A percentile compares a stretch with the other conserved stretches of the same genome.
phyloP scores from a whole-genome alignment of 148 eudicot genomes.

The Simmondsia chinensis region DNA sequence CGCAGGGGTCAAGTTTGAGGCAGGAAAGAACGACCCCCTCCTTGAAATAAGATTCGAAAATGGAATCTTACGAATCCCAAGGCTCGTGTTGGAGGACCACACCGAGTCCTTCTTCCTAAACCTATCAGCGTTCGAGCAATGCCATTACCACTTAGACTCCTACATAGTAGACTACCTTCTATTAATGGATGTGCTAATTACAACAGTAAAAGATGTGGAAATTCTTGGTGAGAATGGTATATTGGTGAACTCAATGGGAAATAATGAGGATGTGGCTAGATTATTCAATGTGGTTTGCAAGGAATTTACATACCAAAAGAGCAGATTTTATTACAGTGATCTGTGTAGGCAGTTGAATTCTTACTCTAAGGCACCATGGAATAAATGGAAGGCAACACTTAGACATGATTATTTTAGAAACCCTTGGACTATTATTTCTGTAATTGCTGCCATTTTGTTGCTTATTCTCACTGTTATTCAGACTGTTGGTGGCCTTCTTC shows the following conservation, averaged over 20 bases:
- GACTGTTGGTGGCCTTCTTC: conserved; percentile 12
- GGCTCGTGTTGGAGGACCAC: conserved; percentile 16
- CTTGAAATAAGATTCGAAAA: conserved; percentile 5
- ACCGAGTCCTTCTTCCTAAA: conserved; percentile 15
- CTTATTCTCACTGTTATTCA: conserved; percentile 33
- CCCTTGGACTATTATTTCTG: conserved; percentile 34
- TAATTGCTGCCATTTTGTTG: conserved; percentile 18
- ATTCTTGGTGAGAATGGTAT: conserved; percentile 16
- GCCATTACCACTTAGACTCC: conserved; percentile 20
- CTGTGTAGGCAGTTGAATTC: conserved; percentile 13
- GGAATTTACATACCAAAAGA: conserved; percentile 21
- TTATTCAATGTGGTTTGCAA: conserved; percentile 23
- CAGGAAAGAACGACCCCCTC: background rate
- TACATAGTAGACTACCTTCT: conserved; percentile 28
- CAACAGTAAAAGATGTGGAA: conserved; percentile 24
- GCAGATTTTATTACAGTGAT: conserved; percentile 19
- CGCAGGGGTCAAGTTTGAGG: conserved; percentile 15
- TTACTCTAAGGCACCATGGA: conserved; percentile 16
- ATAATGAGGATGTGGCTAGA: conserved; percentile 21
- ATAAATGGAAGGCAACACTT: conserved; percentile 16
- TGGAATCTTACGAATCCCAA: conserved; percentile 11
- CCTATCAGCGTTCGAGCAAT: conserved; percentile 23
- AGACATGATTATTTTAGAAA: conserved; percentile 23
- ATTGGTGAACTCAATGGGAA: conserved; percentile 17
- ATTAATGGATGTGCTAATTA: conserved; percentile 27